These are phyloP conservation scores for Citrullus mucosospermus DNA, from an alignment of 306 rosid species.

Conservation along the genomic window DNA sequence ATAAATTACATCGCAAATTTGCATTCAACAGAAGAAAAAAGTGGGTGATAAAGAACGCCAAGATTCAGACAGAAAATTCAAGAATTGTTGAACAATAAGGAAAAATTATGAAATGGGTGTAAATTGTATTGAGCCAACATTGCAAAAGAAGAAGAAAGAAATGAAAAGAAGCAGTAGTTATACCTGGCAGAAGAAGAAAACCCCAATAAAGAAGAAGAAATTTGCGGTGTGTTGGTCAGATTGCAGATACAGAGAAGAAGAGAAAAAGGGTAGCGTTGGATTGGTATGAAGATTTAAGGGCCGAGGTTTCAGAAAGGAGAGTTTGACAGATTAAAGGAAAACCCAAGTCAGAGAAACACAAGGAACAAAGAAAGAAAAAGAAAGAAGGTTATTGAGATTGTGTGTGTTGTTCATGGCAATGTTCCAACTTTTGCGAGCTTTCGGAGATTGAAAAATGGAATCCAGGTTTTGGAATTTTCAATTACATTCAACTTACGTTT, in stretches of 20 bases:
- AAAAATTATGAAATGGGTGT: not conserved
- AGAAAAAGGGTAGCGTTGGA: not conserved
- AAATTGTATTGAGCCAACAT: not conserved
- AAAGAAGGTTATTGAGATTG: not conserved
- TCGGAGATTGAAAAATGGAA: not conserved
- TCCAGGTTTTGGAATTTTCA: not conserved
- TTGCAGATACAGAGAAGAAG: not conserved
- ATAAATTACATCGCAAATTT: not conserved
- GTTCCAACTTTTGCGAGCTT: not conserved
- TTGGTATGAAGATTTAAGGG: not conserved
- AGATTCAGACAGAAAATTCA: not conserved
- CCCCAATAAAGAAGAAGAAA: not conserved
- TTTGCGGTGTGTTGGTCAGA: not conserved
- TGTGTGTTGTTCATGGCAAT: not conserved
- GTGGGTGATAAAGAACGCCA: not conserved
- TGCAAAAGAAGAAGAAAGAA: not conserved
- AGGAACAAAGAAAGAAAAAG: not conserved
- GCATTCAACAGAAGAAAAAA: not conserved
- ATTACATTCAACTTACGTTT: not conserved
- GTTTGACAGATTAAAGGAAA: not conserved
- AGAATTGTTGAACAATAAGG: not conserved
- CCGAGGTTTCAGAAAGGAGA: not conserved
- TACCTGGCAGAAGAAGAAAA: slow-evolving; percentile 1
- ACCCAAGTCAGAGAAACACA: not conserved
- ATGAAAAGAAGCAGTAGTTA: not conserved